These are phyloP conservation scores for Amborella trichopoda DNA, from an alignment of 164 flowering plant genomes.

Conservation along the genomic window DNA sequence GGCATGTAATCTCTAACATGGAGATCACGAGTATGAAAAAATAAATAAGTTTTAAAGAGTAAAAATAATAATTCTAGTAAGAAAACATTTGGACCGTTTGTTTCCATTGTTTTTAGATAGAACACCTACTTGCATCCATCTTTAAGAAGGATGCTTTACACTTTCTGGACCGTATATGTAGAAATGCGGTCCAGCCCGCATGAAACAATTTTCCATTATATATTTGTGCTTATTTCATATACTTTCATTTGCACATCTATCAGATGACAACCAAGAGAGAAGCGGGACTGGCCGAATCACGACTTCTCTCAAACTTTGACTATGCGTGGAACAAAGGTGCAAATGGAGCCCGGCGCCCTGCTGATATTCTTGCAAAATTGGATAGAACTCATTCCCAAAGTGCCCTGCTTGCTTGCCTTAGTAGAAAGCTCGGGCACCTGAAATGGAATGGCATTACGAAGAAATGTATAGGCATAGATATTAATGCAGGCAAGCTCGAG, in stretches of 20 bases:
- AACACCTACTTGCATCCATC: background rate
- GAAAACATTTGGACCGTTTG: too few relatives aligned
- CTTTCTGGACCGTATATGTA: background rate
- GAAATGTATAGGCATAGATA: constrained; percentile 43
- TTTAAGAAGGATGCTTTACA: background rate
- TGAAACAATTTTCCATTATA: too few relatives aligned
- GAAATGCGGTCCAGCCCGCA: background rate
- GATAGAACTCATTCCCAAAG: constrained; percentile 19
- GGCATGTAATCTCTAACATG: too few relatives aligned
- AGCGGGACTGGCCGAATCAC: constrained; percentile 48
- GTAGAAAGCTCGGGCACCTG: constrained; percentile 21
- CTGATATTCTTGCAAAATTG: constrained; percentile 46
- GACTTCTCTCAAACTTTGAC: constrained; percentile 48
- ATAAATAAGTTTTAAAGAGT: too few relatives aligned
- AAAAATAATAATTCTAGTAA: too few relatives aligned
- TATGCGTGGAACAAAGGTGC: constrained; percentile 78
- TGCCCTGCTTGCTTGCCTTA: constrained; percentile 9
- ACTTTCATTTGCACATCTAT: background rate
- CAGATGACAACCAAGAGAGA: constrained; percentile 49
- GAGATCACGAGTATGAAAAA: too few relatives aligned
- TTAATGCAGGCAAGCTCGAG: constrained; percentile 17
- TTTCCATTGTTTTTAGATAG: background rate
- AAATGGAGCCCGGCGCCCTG: constrained; percentile 53
- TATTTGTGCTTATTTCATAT: background rate
- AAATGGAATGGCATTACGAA: constrained; percentile 9